phyloP scores from a whole-genome alignment of 2,329 filamentous ascomycete genomes.

The Fusarium neocosmosporiellum region DNA sequence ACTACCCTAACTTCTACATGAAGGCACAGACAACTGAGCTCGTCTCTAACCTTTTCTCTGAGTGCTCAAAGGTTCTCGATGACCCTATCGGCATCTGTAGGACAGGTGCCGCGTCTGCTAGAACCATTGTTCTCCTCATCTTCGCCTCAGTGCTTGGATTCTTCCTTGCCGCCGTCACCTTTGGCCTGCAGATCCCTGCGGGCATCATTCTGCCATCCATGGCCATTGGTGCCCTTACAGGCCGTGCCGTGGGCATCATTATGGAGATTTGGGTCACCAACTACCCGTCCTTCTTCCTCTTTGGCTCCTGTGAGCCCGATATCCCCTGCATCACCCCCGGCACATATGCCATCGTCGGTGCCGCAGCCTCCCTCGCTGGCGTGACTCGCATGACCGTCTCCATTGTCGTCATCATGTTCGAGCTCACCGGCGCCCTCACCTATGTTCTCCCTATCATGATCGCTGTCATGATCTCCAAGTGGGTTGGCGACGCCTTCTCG shows the following conservation, averaged over 20 bases:
- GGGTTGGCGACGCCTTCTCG: constrained; percentile 96
- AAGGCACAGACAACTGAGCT: constrained; percentile 91
- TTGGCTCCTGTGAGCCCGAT: constrained; percentile 85
- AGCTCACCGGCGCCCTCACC: constrained; percentile 93
- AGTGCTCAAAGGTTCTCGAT: constrained; percentile 84
- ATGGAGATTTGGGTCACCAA: constrained; percentile 89
- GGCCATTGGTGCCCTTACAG: constrained; percentile 91
- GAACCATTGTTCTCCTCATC: constrained; percentile 84
- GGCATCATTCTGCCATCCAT: constrained; percentile 97
- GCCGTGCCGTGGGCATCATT: constrained; percentile 87
- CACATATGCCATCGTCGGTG: constrained; percentile 96
- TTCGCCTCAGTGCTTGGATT: constrained; percentile 87
- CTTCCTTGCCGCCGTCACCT: constrained; percentile 86
- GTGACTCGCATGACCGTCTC: constrained; percentile 97
- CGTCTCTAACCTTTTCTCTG: constrained; percentile 90
- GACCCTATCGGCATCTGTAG: constrained; percentile 94
- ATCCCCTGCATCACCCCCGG: constrained; percentile 90
- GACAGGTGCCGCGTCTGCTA: constrained; percentile 82
- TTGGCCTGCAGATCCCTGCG: constrained; percentile 92
- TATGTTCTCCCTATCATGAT: constrained; percentile 99
- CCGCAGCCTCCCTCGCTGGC: constrained; percentile 91
- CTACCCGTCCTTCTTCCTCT: constrained; percentile 81
- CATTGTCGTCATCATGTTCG: constrained; percentile 99
- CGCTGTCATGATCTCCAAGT: constrained; percentile 97
- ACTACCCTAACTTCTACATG: constrained; percentile 97